These are phyloP conservation scores for Trichoderma sp. DNA, from an alignment of 2,329 filamentous ascomycete species.

Conservation along the genomic window DNA sequence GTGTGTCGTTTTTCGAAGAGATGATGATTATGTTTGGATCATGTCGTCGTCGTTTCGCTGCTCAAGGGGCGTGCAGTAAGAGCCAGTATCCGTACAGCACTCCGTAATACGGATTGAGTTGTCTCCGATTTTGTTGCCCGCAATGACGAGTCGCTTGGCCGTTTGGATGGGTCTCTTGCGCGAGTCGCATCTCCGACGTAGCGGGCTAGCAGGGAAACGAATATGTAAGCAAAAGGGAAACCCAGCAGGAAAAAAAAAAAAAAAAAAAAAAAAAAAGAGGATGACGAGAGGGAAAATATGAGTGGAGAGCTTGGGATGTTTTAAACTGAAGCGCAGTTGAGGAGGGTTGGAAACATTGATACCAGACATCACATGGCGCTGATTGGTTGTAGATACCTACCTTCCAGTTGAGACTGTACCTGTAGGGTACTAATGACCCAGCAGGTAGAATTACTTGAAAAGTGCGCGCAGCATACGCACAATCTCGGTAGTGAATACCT, in stretches of 20 bases:
- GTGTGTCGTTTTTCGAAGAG: background rate
- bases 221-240: slow-evolving; percentile 3
- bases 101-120: background rate
- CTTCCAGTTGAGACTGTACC: background rate
- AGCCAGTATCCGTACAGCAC: background rate
- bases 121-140: slow-evolving; percentile 7
- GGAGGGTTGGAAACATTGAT: background rate
- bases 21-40: background rate
- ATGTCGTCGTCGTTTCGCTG: background rate
- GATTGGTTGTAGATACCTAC: background rate
- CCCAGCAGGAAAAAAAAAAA: background rate
- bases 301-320: no score
- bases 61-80: background rate
- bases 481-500: background rate
- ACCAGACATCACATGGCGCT: background rate
- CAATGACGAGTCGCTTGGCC: background rate
- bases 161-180: background rate
- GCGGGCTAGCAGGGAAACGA: background rate
- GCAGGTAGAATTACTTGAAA: background rate
- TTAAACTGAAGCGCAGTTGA: background rate
- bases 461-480: background rate
- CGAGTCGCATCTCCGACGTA: background rate
- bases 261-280: no score
- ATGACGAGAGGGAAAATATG: background rate
- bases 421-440: no score